These are phyloP conservation scores for Phaeosphaeria sp. DNA, from an alignment of 2,329 filamentous ascomycete genomes.

Conservation along the genomic window DNA sequence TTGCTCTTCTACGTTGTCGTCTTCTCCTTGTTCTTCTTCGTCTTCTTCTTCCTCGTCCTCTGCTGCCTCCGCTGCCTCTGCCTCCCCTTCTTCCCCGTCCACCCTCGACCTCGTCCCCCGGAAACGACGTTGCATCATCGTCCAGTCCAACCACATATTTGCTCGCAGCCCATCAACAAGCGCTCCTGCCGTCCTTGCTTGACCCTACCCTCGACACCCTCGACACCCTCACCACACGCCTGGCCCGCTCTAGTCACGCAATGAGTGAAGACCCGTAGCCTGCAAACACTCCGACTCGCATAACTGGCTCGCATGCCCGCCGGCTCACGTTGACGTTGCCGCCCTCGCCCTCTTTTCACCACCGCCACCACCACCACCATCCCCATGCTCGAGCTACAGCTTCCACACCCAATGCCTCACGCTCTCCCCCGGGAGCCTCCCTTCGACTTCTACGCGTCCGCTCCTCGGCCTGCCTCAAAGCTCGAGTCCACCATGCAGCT, in stretches of 20 bases:
- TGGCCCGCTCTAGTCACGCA: conserved; percentile 12
- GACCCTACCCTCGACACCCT: too few relatives aligned
- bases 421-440: conserved; percentile 44
- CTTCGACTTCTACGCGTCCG: conserved; percentile 41
- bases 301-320: conserved; percentile 18
- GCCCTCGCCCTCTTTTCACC: conserved; percentile 14
- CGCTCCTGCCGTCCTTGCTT: conserved; percentile 40
- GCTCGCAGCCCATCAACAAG: conserved; percentile 35
- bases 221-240: conserved; percentile 10
- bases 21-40: background rate
- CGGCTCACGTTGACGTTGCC: conserved; percentile 20
- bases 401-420: conserved; percentile 50
- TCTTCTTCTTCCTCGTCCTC: background rate
- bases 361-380: conserved; percentile 18
- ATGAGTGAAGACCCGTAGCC: conserved; percentile 26
- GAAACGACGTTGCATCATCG: conserved; percentile 34
- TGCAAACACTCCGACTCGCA: conserved; percentile 21
- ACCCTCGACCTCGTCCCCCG: conserved; percentile 12
- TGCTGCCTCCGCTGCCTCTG: background rate
- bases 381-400: conserved; percentile 51
- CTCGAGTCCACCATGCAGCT: conserved; percentile 44
- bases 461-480: conserved; percentile 29
- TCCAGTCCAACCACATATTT: conserved; percentile 29
- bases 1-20: background rate
- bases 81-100: background rate